Conservation (phyloP, 352 stramenopile species). For the Globisporangium spinosum region DNA sequence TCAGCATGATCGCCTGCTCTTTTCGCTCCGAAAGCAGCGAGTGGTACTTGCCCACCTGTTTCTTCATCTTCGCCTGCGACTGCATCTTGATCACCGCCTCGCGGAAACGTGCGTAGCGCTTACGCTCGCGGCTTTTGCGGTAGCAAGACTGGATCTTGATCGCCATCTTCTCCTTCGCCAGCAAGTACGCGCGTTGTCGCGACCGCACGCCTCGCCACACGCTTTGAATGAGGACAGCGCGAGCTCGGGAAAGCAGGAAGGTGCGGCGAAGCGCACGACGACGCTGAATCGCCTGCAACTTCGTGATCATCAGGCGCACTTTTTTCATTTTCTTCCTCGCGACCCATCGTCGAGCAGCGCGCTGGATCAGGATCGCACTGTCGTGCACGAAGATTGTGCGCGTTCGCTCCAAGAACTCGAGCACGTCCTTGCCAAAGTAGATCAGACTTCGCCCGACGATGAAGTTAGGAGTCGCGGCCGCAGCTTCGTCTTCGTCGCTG, state of each 20-base stretch:
- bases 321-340: constrained; percentile 47
- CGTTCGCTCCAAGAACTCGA: constrained; percentile 88
- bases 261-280: constrained; percentile 36
- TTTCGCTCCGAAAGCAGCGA: constrained; percentile 52
- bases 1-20: constrained; percentile 75
- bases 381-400: constrained; percentile 72
- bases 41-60: constrained; percentile 71
- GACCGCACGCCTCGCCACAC: constrained; percentile 71
- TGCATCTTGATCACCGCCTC: constrained; percentile 72
- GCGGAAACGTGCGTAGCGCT: constrained; percentile 55
- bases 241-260: constrained; percentile 41
- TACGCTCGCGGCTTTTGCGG: constrained; percentile 41
- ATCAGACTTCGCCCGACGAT: constrained; percentile 87
- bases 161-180: constrained; percentile 56
- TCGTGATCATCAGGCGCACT: constrained; percentile 47
- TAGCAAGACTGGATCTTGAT: constrained; percentile 58
- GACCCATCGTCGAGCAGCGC: constrained; percentile 45
- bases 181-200: constrained; percentile 44
- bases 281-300: constrained; percentile 55
- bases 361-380: constrained; percentile 62
- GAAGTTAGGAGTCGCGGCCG: constrained; percentile 48
- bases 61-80: constrained; percentile 67
- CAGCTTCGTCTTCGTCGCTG: constrained; percentile 28
- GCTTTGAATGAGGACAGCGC: constrained; percentile 60
- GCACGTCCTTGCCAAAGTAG: constrained; percentile 92